Evolutionary conservation across 768 basidiomycete genomes (phyloP), one percentile per base, ranked within the genome.

Genomic region (Daedaleopsis nitida): DNA sequence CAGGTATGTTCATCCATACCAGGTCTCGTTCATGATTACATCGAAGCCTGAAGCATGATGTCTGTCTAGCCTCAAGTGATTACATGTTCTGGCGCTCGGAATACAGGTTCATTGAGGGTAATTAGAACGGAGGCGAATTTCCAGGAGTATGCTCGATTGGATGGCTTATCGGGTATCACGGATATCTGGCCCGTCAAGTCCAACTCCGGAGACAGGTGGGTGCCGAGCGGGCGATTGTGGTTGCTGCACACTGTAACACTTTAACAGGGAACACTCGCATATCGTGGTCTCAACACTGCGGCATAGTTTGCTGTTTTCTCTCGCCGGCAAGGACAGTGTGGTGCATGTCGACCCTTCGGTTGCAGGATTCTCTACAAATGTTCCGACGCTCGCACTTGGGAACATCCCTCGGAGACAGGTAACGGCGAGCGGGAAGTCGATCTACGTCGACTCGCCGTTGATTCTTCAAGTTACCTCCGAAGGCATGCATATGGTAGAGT

Each of bases 81-180:
- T 5, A 92, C 93, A 1, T 92, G 91, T 67, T 95, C 92, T 4
- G 95, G 95, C 6, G 89, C 85, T 1, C 81, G 80, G 52, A 92
- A 85, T 63, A 83, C 86, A 2, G 94, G 95, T 2, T 86, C 88
- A 11, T 68, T 97, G 16, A 87, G 89, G 51, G 74, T 94, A 34
- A 81, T 97, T 19, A 80, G 91, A 62, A 91, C 86, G 58, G 94
- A 94, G 2, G 91, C 92, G 7, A 89, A 92, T 65, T 88, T 94
- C 69, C 78, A 84, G 57, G 87, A 89, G 66, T 67, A 83, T 12
- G 88, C 86, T 0, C 72, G 75, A 32, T 68, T 92, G 7, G 79
- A 83, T 5, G 87, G 87, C 0, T 65, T 94, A 49, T 70, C 75
- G 0, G 75, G 83, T 57, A 77, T 88, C n/a, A 80, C 81, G 13